Conservation (phyloP, 768 basidiomycete genomes). For the Pisolithus tinctorius region DNA sequence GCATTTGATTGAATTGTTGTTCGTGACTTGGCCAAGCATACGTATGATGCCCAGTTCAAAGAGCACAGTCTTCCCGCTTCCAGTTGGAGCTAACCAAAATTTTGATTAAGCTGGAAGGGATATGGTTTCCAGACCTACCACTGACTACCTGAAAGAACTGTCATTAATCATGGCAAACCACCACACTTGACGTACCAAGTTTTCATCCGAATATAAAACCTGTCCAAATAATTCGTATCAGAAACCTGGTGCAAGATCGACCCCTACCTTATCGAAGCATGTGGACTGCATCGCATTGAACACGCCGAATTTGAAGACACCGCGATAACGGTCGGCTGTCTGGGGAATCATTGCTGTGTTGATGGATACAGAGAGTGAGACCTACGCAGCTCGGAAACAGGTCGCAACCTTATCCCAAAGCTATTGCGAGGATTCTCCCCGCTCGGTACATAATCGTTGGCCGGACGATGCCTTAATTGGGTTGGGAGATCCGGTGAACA, state of each 20-base stretch:
- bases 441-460: background rate
- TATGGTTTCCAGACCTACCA: slow-evolving; percentile 34
- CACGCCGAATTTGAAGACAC: slow-evolving; percentile 79
- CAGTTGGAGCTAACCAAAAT: slow-evolving; percentile 71
- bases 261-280: slow-evolving; percentile 68
- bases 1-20: slow-evolving; percentile 46
- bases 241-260: background rate
- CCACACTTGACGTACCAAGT: slow-evolving; percentile 44
- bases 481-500: background rate
- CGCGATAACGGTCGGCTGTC: slow-evolving; percentile 73
- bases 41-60: slow-evolving; percentile 89
- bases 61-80: slow-evolving; percentile 91
- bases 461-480: background rate
- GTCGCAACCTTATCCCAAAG: slow-evolving; percentile 49
- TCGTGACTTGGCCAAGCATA: slow-evolving; percentile 45
- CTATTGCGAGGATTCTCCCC: slow-evolving; percentile 27
- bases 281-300: slow-evolving; percentile 91
- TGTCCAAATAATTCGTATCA: slow-evolving; percentile 19
- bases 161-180: slow-evolving; percentile 1
- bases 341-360: slow-evolving; percentile 6
- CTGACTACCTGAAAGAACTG: slow-evolving; percentile 53
- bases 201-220: slow-evolving; percentile 55
- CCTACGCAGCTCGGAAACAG: slow-evolving; percentile 70
- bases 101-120: slow-evolving; percentile 2
- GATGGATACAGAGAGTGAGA: background rate